Evolutionary conservation across 176 grass and related monocot species (phyloP).

Genomic region (Cenchrus americanus): DNA sequence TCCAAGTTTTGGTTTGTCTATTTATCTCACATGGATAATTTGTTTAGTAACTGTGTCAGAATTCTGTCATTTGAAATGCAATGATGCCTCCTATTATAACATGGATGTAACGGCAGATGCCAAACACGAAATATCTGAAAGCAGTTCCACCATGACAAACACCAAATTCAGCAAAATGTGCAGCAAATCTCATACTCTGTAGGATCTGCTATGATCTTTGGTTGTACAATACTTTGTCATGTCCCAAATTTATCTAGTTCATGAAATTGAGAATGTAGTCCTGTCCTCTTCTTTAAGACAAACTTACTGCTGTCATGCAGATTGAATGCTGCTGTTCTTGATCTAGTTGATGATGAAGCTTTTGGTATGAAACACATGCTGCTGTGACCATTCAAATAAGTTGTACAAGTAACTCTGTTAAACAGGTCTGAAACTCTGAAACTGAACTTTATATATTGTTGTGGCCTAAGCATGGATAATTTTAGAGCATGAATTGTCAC

Average conservation of each 20-base stretch:
- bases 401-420: no score
- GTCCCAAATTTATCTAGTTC: slow-evolving; percentile 16
- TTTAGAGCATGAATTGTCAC: no score
- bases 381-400: no score
- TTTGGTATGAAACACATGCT: no score
- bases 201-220: slow-evolving; percentile 12
- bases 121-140: slow-evolving; percentile 11
- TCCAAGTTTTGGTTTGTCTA: neutral
- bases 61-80: neutral
- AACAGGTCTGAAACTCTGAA: no score
- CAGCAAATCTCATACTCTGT: neutral
- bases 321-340: slow-evolving; percentile 91
- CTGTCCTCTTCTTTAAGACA: neutral
- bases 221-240: slow-evolving; percentile 11
- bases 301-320: slow-evolving; percentile 52
- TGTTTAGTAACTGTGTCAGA: neutral
- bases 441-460: no score
- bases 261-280: slow-evolving; percentile 13
- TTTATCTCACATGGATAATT: neutral
- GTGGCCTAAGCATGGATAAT: no score
- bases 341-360: slow-evolving; percentile 93
- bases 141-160: neutral
- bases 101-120: neutral
- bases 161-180: neutral
- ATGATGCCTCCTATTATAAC: neutral